phyloP scores from a whole-genome alignment of 176 grass and related monocot genomes.

The Cocos nucifera region DNA sequence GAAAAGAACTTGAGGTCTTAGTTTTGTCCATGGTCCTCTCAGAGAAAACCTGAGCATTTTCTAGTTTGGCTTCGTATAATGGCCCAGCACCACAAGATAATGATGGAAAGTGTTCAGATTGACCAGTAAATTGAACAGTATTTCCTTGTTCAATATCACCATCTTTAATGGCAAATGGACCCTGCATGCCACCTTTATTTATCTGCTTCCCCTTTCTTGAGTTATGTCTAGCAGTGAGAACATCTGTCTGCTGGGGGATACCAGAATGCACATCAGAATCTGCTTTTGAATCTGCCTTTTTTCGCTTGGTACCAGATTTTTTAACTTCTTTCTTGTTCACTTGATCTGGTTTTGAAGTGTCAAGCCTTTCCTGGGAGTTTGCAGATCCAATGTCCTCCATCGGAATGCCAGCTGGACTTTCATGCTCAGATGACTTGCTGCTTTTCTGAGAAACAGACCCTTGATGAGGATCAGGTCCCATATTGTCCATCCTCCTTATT shows the following conservation, averaged over 20 bases:
- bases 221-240: conserved; percentile 44
- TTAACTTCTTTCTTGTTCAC: conserved; percentile 45
- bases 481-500: conserved; percentile 39
- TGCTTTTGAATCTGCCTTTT: conserved; percentile 69
- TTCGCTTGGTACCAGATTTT: conserved; percentile 61
- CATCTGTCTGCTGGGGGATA: conserved; percentile 65
- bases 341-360: conserved; percentile 73
- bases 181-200: conserved; percentile 44
- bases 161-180: conserved; percentile 34
- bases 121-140: conserved; percentile 29
- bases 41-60: conserved; percentile 35
- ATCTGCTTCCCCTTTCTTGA: conserved; percentile 63
- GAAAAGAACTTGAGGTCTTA: conserved; percentile 44
- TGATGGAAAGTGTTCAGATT: conserved; percentile 28
- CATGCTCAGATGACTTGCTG: conserved; percentile 54
- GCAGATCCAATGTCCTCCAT: conserved; percentile 83
- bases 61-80: conserved; percentile 34
- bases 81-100: conserved; percentile 40
- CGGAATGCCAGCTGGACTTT: conserved; percentile 60
- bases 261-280: conserved; percentile 46
- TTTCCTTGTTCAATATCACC: conserved; percentile 52
- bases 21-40: conserved; percentile 44
- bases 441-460: conserved; percentile 62
- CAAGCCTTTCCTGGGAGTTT: conserved; percentile 63
- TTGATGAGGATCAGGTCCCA: conserved; percentile 55